Evolutionary conservation across 1,284 basidiomycete genomes (phyloP).

Genomic region (Malassezia japonica): DNA sequence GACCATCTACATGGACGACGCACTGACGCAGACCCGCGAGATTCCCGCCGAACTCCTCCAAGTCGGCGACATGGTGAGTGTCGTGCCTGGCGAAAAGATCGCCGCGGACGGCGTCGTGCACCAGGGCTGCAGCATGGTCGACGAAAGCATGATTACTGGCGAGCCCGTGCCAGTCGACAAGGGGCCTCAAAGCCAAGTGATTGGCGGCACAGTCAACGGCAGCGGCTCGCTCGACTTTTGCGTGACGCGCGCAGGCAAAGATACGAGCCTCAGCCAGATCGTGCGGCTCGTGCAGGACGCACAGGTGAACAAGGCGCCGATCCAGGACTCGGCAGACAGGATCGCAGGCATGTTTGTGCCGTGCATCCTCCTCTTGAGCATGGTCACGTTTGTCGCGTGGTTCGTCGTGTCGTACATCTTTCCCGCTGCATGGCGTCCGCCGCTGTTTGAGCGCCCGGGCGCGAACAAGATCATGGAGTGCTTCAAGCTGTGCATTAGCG

Average conservation of each 20-base stretch:
- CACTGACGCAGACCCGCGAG: slow-evolving; percentile 65
- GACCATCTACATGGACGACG: slow-evolving; percentile 67
- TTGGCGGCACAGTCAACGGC: slow-evolving; percentile 94
- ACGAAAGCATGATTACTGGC: slow-evolving; percentile 95
- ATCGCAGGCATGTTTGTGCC: slow-evolving; percentile 95
- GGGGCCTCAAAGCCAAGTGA: slow-evolving; percentile 68
- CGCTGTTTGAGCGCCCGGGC: slow-evolving; percentile 72
- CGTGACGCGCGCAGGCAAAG: slow-evolving; percentile 86
- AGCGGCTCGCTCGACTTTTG: slow-evolving; percentile 90
- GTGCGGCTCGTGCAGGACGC: slow-evolving; percentile 95
- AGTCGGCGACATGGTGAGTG: slow-evolving; percentile 82
- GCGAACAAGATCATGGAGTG: slow-evolving; percentile 81
- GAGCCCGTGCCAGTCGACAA: slow-evolving; percentile 87
- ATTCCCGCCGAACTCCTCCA: slow-evolving; percentile 90
- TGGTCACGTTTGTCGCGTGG: slow-evolving; percentile 77
- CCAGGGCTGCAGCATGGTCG: slow-evolving; percentile 73
- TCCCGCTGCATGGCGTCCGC: slow-evolving; percentile 60
- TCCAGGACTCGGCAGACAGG: slow-evolving; percentile 90
- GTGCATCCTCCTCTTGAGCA: slow-evolving; percentile 69
- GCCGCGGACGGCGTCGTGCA: slow-evolving; percentile 88
- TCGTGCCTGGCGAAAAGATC: slow-evolving; percentile 92
- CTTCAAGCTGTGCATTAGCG: slow-evolving; percentile 92
- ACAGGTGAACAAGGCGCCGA: slow-evolving; percentile 93
- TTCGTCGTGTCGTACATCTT: slow-evolving; percentile 60
- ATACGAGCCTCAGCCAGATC: slow-evolving; percentile 91